phyloP scores from a whole-genome alignment of 805 yeast genomes.

The Millerozyma acaciae region DNA sequence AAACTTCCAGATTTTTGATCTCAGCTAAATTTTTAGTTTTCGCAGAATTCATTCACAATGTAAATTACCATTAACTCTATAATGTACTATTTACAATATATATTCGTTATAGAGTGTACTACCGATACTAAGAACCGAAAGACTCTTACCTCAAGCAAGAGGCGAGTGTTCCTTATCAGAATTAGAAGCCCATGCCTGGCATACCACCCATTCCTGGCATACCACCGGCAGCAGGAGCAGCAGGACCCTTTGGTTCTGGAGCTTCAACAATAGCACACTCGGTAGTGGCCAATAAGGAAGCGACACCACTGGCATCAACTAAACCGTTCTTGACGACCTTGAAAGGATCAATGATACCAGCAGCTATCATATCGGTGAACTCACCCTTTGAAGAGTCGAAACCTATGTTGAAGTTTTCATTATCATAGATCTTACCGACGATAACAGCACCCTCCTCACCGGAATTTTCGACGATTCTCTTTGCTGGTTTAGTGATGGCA shows the following conservation, averaged over 20 bases:
- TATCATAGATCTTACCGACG: conserved; percentile 78
- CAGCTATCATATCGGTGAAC: conserved; percentile 91
- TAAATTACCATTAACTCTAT: conserved; percentile 1
- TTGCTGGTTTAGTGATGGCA: conserved; percentile 94
- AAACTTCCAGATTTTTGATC: no score
- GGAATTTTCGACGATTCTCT: conserved; percentile 92
- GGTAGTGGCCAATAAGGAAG: conserved; percentile 93
- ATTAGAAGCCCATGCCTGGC: conserved; percentile 32
- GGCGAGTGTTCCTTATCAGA: no score
- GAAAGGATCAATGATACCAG: conserved; percentile 98
- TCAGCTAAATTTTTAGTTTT: no score
- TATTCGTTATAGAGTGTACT: conserved; percentile 6
- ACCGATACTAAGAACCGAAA: no score
- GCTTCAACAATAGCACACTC: conserved; percentile 98
- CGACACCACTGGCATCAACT: conserved; percentile 96
- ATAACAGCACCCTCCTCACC: conserved; percentile 97
- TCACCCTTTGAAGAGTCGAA: conserved; percentile 90
- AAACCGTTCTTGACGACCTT: conserved; percentile 95
- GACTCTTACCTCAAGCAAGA: no score
- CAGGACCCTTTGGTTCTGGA: conserved; percentile 69
- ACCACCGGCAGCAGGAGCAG: conserved; percentile 48
- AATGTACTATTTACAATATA: conserved; percentile 8
- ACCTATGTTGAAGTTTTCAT: conserved; percentile 78
- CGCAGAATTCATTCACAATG: neutral
- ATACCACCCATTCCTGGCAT: conserved; percentile 37